phyloP scores from a whole-genome alignment of 257 asterid species.

The Hygrophila difformis region DNA sequence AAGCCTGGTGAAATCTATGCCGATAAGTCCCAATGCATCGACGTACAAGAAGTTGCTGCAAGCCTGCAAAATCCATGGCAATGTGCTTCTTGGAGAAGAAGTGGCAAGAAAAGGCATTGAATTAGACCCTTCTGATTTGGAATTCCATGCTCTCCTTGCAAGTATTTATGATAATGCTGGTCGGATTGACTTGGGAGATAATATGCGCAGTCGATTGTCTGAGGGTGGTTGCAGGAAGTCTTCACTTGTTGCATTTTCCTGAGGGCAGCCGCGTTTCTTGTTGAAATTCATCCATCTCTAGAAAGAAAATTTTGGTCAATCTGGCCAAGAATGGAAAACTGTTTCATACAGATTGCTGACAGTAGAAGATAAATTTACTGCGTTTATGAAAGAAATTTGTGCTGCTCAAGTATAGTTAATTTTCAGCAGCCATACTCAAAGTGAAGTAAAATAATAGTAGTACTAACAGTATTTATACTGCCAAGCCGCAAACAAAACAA shows the following conservation, averaged over 20 bases:
- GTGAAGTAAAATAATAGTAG: too few relatives aligned
- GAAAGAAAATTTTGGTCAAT: too few relatives aligned
- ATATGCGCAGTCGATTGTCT: conserved; percentile 7
- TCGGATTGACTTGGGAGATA: conserved; percentile 19
- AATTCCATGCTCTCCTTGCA: conserved; percentile 22
- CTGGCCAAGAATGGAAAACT: too few relatives aligned
- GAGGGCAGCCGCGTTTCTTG: too few relatives aligned
- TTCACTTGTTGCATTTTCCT: not conserved
- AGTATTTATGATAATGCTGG: conserved; percentile 22
- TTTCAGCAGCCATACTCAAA: too few relatives aligned
- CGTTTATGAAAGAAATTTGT: too few relatives aligned
- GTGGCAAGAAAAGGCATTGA: conserved; percentile 20
- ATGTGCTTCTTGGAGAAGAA: conserved; percentile 26
- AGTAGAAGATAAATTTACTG: too few relatives aligned
- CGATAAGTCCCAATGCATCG: conserved; percentile 13
- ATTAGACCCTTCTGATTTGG: conserved; percentile 19
- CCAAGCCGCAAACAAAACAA: too few relatives aligned
- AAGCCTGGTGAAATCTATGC: conserved; percentile 13
- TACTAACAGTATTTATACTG: too few relatives aligned
- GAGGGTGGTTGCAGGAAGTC: conserved; percentile 11
- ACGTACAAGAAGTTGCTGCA: conserved; percentile 18
- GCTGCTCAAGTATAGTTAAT: too few relatives aligned
- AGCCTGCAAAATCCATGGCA: conserved; percentile 24
- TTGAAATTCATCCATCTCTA: too few relatives aligned
- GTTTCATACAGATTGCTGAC: too few relatives aligned